Evolutionary conservation across 108 stramenopile species (phyloP), one percentile per base, ranked within the genome.

Genomic region (Aureococcus anophagefferens): DNA sequence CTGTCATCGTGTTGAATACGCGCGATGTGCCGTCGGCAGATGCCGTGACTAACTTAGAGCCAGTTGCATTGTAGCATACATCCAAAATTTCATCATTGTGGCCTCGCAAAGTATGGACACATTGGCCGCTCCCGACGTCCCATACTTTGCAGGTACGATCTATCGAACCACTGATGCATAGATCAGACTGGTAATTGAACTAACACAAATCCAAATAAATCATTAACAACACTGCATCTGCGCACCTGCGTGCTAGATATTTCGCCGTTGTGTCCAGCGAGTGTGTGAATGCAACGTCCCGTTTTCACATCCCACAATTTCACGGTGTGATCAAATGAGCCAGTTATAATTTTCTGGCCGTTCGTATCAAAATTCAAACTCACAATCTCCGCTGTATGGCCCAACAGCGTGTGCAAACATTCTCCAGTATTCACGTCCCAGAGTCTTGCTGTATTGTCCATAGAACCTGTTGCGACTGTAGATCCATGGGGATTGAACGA

Each of bases 41-140:
- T 46, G 86, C 87, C 0, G 87, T 88, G 34, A 87, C 86, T 21
- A 88, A 62, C 71, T 79, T 81, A 30, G 75, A 75, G 13, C 86
- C 86, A 13, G 80, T 85, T 40, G 77, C 45, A 68, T 85, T 87
- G 74, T 84, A 88, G 63, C 75, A 34, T 25, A 86, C 87, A 46
- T 88, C 87, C 29, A 88, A 72, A 29, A 88, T 83, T 74, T 88
- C 87, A 67, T 88, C 87, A 65, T 82, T 86, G 77, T 88, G 87
- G 5, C 87, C 87, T 0, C 87, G 81, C n/a, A 87, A 78, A 15
- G 85, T 87, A 76, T 82, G 81, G 30, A 86, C 76, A 68, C 87
- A 87, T 63, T 75, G 67, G 25, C 85, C 87, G 30, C 44, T 63
- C 40, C 68, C 67, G 28, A 87, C 78, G 74, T 87, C 87, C 87